Evolutionary conservation across 257 asterid species (phyloP).

Genomic region (Ilex aquifolium): DNA sequence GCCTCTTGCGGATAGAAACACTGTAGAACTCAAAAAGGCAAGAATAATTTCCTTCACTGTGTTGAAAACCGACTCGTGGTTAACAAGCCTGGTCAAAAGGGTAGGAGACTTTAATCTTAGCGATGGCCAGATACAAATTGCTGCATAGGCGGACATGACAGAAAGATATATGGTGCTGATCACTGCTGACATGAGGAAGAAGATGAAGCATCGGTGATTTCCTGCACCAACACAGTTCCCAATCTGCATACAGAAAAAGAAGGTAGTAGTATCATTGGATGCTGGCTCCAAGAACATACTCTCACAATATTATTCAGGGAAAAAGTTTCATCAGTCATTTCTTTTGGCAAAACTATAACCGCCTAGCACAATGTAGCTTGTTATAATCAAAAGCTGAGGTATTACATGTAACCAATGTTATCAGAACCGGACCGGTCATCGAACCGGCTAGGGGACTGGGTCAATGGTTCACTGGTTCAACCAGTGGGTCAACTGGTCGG

Average conservation of each 20-base stretch:
- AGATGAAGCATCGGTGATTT: constrained; percentile 66
- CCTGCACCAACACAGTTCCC: constrained; percentile 93
- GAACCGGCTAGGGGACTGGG: too few species aligned
- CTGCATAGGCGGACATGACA: constrained; percentile 51
- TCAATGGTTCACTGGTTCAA: too few species aligned
- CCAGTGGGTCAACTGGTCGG: too few species aligned
- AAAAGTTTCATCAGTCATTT: not conserved
- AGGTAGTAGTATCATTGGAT: not conserved
- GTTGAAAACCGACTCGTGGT: constrained; percentile 24
- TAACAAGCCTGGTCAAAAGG: constrained; percentile 19
- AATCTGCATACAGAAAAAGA: constrained; percentile 45
- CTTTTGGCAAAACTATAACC: too few species aligned
- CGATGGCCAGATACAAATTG: constrained; percentile 50
- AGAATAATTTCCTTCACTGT: constrained; percentile 37
- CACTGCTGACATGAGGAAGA: constrained; percentile 76
- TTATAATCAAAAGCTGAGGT: too few species aligned
- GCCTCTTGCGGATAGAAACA: constrained; percentile 67
- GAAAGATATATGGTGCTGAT: constrained; percentile 49
- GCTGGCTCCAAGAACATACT: too few species aligned
- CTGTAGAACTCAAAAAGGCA: constrained; percentile 51
- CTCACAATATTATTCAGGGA: not conserved
- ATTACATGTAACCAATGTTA: too few species aligned
- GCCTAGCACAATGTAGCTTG: too few species aligned
- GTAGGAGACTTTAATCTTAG: constrained; percentile 17
- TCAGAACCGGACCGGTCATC: too few species aligned